Conservation (phyloP, 306 rosid genomes). For the Echinosophora koreensis region DNA sequence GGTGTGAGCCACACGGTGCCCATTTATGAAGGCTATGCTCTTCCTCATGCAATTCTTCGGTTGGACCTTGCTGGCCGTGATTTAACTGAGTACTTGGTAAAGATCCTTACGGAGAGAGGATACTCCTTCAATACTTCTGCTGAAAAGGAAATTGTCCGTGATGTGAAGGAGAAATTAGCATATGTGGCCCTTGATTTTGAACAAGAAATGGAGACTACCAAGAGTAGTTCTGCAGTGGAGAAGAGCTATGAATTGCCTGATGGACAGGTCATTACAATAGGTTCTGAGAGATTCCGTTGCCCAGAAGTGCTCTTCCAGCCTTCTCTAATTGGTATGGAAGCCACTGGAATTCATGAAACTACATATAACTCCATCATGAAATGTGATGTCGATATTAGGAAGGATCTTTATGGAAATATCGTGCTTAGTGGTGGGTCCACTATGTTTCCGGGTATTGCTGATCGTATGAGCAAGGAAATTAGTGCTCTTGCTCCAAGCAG, state of each 20-base stretch:
- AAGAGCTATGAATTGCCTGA: conserved; percentile 80
- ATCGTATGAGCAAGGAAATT: conserved; percentile 84
- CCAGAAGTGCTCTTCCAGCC: conserved; percentile 87
- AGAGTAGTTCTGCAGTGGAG: conserved; percentile 72
- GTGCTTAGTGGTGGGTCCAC: conserved; percentile 84
- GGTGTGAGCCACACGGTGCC: conserved; percentile 88
- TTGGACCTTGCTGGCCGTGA: conserved; percentile 87
- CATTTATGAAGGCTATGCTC: conserved; percentile 77
- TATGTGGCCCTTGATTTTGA: conserved; percentile 80
- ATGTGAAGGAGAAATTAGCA: conserved; percentile 77
- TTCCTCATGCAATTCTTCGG: conserved; percentile 78
- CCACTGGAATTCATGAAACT: conserved; percentile 78
- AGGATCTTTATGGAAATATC: conserved; percentile 75
- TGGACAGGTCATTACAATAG: conserved; percentile 79
- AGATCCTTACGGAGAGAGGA: conserved; percentile 79
- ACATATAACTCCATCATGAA: conserved; percentile 83
- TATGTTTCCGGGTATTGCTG: conserved; percentile 83
- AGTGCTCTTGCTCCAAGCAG: conserved; percentile 83
- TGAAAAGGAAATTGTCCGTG: conserved; percentile 85
- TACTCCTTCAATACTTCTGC: conserved; percentile 78
- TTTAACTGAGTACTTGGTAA: conserved; percentile 70
- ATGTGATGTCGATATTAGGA: conserved; percentile 83
- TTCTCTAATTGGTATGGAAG: conserved; percentile 79
- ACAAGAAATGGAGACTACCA: conserved; percentile 75
- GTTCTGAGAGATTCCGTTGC: conserved; percentile 83